phyloP scores from a whole-genome alignment of 495 filamentous ascomycete genomes.

The Xylaria nigripes region DNA sequence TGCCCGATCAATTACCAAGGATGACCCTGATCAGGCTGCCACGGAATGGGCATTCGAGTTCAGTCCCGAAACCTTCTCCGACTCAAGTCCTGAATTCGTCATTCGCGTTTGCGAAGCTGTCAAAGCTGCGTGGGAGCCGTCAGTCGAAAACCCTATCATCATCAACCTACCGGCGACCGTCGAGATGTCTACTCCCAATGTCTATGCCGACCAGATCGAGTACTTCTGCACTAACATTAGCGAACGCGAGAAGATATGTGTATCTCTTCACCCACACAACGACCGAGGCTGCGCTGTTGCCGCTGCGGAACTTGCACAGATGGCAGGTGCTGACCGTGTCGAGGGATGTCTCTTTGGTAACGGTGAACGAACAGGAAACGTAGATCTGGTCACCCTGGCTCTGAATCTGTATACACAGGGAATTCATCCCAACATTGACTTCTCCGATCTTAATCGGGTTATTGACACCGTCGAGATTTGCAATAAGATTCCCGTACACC shows the following conservation, averaged over 20 bases:
- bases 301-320: conserved; percentile 79
- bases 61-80: conserved; percentile 93
- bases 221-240: conserved; percentile 82
- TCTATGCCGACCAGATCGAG: conserved; percentile 95
- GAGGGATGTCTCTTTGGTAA: conserved; percentile 96
- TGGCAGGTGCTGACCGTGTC: conserved; percentile 94
- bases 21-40: conserved; percentile 64
- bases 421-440: conserved; percentile 80
- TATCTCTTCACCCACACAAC: conserved; percentile 88
- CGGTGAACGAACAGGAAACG: conserved; percentile 92
- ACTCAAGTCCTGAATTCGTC: conserved; percentile 76
- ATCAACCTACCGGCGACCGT: conserved; percentile 98
- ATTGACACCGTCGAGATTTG: conserved; percentile 85
- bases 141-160: conserved; percentile 75
- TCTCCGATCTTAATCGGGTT: conserved; percentile 79
- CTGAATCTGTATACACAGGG: conserved; percentile 97
- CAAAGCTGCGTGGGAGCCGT: conserved; percentile 89
- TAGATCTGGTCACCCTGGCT: conserved; percentile 89
- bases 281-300: conserved; percentile 88
- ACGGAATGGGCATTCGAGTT: conserved; percentile 96
- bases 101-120: conserved; percentile 86
- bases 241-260: conserved; percentile 73
- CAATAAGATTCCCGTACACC: conserved; percentile 92
- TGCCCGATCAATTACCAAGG: conserved; percentile 88
- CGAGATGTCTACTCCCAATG: conserved; percentile 90